These are phyloP conservation scores for Erodium texanum DNA, from an alignment of 441 rosid species.

Conservation along the genomic window DNA sequence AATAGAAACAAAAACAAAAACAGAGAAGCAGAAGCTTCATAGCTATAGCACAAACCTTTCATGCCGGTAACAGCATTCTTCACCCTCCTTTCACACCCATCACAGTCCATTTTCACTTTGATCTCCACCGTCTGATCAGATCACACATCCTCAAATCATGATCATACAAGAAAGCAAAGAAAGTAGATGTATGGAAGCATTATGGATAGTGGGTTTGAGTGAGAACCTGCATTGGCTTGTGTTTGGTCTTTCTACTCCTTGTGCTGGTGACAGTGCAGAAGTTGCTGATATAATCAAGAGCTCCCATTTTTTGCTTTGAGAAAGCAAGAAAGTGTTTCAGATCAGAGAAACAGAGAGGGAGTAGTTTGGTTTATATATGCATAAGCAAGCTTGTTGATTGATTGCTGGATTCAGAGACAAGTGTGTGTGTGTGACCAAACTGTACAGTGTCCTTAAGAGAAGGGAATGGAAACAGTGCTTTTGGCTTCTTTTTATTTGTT, in stretches of 20 bases:
- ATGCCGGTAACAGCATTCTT: conserved; percentile 52
- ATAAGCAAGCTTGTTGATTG: too few species aligned
- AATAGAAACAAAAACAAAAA: neutral
- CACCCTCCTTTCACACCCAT: conserved; percentile 64
- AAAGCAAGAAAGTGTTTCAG: too few species aligned
- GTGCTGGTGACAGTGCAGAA: conserved; percentile 60
- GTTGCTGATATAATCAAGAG: conserved; percentile 69
- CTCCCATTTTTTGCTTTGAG: conserved; percentile 47
- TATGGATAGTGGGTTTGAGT: neutral
- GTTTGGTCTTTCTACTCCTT: conserved; percentile 39
- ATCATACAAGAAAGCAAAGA: neutral
- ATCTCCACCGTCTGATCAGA: conserved; percentile 70
- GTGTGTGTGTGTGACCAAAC: too few species aligned
- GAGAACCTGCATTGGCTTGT: conserved; percentile 77
- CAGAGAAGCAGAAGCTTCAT: too few species aligned
- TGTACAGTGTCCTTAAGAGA: too few species aligned
- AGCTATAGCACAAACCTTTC: conserved; percentile 42
- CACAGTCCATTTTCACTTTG: conserved; percentile 43
- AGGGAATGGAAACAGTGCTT: too few species aligned
- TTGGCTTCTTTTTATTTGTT: neutral
- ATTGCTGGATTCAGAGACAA: conserved; percentile 8
- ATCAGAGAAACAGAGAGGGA: too few species aligned
- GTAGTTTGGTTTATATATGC: conserved; percentile 1
- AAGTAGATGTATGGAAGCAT: neutral
- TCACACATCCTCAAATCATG: too few species aligned